Evolutionary conservation across 768 basidiomycete genomes (phyloP), one percentile per base, ranked within the genome.

Genomic region (Fistulinella prunicolor): DNA sequence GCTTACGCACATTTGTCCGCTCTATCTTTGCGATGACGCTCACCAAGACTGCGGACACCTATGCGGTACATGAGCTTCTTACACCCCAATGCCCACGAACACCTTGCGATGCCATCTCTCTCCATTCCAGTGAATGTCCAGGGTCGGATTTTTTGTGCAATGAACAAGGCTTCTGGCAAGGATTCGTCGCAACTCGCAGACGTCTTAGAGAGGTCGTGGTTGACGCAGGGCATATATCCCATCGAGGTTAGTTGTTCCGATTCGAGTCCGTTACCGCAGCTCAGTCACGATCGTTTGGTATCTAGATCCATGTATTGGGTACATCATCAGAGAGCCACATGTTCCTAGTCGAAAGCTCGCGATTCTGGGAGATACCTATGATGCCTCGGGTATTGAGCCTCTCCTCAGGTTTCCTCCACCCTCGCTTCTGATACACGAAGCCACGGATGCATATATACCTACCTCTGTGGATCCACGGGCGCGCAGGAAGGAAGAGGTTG

Each of bases 341-440:
- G 65, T 45, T 19, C 72, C 72, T 38, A 73, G 58, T 16, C 77
- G 88, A 41, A 86, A 85, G 60, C 63, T 94, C 35, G 84, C 84
- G 21, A 75, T 92, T 38, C 73, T 92, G 5, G 91, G 91, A 0
- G 89, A 93, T 60, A 90, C 88, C 1, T 79, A 69, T 53, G 83
- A 92, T 58, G 75, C 83, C 0, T 75, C 77, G 22, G 58, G 71
- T 1, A 77, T 88, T 42, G 66, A 76, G n/a, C 80, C 80, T 9
- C 75, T 89, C 20, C 79, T 78, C 63, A 56, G 56, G 38, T 60
- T 67, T 22, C 72, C 79, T 38, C 60, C 75, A 4, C 75, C 78
- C 20, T 79, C 83, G 17, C n/a, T n/a, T n/a, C n/a, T n/a, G n/a
- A 73, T 93, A n/a, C 92, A 94, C 64, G 91, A 94, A 67, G 81